Conservation (phyloP, 2,329 filamentous ascomycete species). For the Aspergillus ustus region DNA sequence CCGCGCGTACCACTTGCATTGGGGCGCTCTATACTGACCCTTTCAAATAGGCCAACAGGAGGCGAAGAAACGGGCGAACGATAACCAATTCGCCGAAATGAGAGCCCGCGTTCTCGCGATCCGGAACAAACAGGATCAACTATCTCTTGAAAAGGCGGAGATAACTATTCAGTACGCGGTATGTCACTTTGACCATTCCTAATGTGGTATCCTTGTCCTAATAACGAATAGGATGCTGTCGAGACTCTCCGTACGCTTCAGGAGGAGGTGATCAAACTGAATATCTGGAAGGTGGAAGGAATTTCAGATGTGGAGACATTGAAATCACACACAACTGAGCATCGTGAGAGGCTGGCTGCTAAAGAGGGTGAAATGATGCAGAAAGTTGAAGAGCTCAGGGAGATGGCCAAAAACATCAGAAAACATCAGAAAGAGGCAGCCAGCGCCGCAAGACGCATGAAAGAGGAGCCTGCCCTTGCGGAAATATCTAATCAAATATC, state of each 20-base stretch:
- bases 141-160: conserved; percentile 61
- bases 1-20: conserved; percentile 22
- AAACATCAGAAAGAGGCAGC: conserved; percentile 24
- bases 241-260: conserved; percentile 66
- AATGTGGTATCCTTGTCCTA: conserved; percentile 5
- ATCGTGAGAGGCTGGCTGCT: conserved; percentile 54
- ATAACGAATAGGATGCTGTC: conserved; percentile 57
- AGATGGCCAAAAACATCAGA: conserved; percentile 24
- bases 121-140: conserved; percentile 59
- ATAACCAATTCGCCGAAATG: conserved; percentile 48
- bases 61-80: conserved; percentile 50
- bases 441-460: conserved; percentile 19
- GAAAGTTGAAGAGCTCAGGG: conserved; percentile 43
- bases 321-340: conserved; percentile 65
- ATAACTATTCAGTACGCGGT: conserved; percentile 61
- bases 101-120: conserved; percentile 56
- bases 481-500: conserved; percentile 52
- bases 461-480: conserved; percentile 30
- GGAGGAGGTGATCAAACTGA: conserved; percentile 68
- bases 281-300: conserved; percentile 77
- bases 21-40: conserved; percentile 28
- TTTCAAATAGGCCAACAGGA: conserved; percentile 48
- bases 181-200: conserved; percentile 29
- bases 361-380: conserved; percentile 47
- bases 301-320: conserved; percentile 76